A percentile compares a stretch with the other conserved stretches of the same genome.
Conservation (phyloP, 2,329 filamentous ascomycete species). For the Aspergillus floridensis region DNA sequence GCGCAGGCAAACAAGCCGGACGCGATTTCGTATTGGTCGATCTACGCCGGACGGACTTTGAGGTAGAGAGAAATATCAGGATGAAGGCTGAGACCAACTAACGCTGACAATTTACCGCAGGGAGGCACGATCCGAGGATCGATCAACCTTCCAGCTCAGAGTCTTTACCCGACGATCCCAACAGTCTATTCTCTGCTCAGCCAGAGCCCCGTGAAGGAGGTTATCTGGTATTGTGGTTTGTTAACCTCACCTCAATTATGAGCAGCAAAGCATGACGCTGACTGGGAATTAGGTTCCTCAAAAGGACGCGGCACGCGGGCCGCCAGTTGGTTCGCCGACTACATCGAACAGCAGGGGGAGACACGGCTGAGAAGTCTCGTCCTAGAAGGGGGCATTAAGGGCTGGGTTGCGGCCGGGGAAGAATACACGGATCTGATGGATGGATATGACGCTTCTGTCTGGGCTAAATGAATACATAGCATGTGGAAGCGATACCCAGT, state of each 20-base stretch:
- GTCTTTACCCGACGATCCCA: slow-evolving; percentile 37
- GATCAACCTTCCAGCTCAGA: slow-evolving; percentile 48
- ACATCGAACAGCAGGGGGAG: slow-evolving; percentile 45
- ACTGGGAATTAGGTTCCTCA: slow-evolving; percentile 49
- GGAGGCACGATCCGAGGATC: slow-evolving; percentile 61
- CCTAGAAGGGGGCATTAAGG: slow-evolving; percentile 54
- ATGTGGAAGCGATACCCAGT: too few relatives aligned
- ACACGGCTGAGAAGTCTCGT: slow-evolving; percentile 49
- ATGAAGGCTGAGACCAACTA: too few relatives aligned
- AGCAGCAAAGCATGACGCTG: too few relatives aligned
- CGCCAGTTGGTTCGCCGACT: slow-evolving; percentile 56
- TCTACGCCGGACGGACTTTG: slow-evolving; percentile 46
- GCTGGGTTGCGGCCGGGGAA: slow-evolving; percentile 51
- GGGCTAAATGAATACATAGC: too few relatives aligned
- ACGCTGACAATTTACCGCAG: slow-evolving; percentile 17
- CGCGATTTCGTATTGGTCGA: slow-evolving; percentile 47
- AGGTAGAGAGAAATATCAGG: too few relatives aligned
- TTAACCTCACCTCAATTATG: background rate
- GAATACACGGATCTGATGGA: slow-evolving; percentile 52
- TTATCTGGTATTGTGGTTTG: slow-evolving; percentile 46
- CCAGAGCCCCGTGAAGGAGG: slow-evolving; percentile 29
- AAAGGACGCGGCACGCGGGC: slow-evolving; percentile 54
- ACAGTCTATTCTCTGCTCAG: slow-evolving; percentile 35
- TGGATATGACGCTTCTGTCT: slow-evolving; percentile 3
- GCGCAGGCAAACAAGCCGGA: slow-evolving; percentile 26